A percentile compares a stretch with the other conserved stretches of the same genome.
phyloP scores from a whole-genome alignment of 768 basidiomycete species.

The Tricholoma matsutake region DNA sequence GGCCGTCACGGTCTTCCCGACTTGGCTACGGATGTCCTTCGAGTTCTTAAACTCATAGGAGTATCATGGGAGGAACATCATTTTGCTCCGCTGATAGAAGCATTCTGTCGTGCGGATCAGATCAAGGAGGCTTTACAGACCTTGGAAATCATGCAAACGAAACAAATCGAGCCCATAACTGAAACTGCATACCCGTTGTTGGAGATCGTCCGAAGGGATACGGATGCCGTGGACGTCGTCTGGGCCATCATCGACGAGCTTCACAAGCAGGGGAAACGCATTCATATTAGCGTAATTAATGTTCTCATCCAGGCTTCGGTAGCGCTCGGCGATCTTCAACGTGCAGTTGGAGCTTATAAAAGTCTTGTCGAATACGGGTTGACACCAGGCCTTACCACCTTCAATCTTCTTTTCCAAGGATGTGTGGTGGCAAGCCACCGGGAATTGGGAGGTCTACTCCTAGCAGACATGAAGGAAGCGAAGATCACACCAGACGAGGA shows the following conservation, averaged over 20 bases:
- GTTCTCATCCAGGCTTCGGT: constrained; percentile 64
- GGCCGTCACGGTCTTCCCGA: constrained; percentile 70
- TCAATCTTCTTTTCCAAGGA: constrained; percentile 64
- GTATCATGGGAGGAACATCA: constrained; percentile 65
- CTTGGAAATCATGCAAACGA: constrained; percentile 56
- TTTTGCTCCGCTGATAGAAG: constrained; percentile 73
- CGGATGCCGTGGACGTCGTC: constrained; percentile 57
- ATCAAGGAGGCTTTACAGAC: constrained; percentile 62
- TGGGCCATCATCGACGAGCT: constrained; percentile 66
- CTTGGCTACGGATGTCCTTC: constrained; percentile 65
- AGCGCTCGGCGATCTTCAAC: constrained; percentile 61
- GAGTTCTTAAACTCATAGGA: constrained; percentile 46
- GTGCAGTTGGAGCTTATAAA: constrained; percentile 76
- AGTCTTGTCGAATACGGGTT: constrained; percentile 53
- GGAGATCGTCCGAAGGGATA: constrained; percentile 38
- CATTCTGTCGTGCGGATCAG: constrained; percentile 55
- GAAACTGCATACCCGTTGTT: constrained; percentile 54
- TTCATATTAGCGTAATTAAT: constrained; percentile 64
- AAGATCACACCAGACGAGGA: constrained; percentile 51
- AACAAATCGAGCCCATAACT: constrained; percentile 44
- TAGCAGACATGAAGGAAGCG: constrained; percentile 62
- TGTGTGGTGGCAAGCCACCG: constrained; percentile 59
- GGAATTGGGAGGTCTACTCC: constrained; percentile 63
- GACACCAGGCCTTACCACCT: constrained; percentile 60
- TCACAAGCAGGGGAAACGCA: constrained; percentile 42